Percentiles rank a stretch among this genome's conserved stretches.
Evolutionary conservation across 805 yeast species (phyloP).

Genomic region (Saturnispora hagleri): DNA sequence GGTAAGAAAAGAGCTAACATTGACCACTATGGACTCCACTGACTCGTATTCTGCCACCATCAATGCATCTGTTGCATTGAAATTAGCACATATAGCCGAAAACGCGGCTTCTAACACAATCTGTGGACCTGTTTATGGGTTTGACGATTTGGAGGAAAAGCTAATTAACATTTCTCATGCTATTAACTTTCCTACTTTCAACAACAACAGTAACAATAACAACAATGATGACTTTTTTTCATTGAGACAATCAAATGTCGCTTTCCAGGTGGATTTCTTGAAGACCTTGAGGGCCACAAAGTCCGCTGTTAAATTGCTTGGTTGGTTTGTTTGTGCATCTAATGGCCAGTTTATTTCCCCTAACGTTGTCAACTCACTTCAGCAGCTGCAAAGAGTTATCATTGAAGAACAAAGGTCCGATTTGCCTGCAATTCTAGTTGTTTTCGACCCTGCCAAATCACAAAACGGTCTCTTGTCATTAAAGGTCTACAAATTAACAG

Average conservation of each 20-base stretch:
- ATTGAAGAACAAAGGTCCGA: conserved; percentile 22
- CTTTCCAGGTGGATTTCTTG: conserved; percentile 61
- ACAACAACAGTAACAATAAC: conserved; percentile 1
- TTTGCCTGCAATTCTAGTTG: conserved; percentile 39
- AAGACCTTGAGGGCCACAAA: conserved; percentile 53
- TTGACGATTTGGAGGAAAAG: conserved; percentile 39
- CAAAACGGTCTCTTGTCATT: conserved; percentile 54
- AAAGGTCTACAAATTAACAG: conserved; percentile 60
- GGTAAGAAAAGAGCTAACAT: not conserved
- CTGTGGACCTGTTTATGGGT: conserved; percentile 69
- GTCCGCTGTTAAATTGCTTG: conserved; percentile 61
- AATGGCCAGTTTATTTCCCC: conserved; percentile 47
- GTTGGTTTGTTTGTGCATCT: conserved; percentile 68
- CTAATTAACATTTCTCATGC: conserved; percentile 43
- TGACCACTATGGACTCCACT: conserved; percentile 1
- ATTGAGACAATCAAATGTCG: conserved; percentile 46
- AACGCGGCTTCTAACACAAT: conserved; percentile 52
- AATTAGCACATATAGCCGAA: conserved; percentile 58
- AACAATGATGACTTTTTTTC: conserved; percentile 42
- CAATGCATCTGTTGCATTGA: conserved; percentile 46
- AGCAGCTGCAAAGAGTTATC: conserved; percentile 42
- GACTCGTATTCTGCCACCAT: conserved; percentile 29
- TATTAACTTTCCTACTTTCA: conserved; percentile 12
- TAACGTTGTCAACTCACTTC: conserved; percentile 59
- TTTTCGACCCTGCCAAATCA: conserved; percentile 64